A percentile compares a stretch with the other conserved stretches of the same genome.
Conservation (phyloP, 2,329 filamentous ascomycete species). For the Paradendryphiella salina region DNA sequence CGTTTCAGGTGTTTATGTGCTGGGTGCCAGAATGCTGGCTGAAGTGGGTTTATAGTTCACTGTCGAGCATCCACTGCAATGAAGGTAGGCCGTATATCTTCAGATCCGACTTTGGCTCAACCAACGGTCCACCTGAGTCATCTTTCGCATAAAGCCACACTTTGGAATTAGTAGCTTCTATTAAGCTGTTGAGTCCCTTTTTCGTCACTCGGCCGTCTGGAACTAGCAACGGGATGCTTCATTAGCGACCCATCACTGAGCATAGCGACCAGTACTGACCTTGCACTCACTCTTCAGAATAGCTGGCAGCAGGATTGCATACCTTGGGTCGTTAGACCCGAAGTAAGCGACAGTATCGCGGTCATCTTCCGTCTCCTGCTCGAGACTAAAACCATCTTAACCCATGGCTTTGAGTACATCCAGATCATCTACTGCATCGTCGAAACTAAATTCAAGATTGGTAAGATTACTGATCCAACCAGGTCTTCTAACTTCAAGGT, state of each 20-base stretch:
- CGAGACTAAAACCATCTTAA: no score
- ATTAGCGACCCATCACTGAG: not conserved
- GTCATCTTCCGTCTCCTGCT: no score
- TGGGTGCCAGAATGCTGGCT: constrained; percentile 31
- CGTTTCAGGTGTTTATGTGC: constrained; percentile 27
- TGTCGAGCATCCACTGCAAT: not conserved
- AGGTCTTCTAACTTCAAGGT: no score
- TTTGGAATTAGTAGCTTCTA: not conserved
- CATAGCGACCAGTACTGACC: not conserved
- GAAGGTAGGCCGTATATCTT: not conserved
- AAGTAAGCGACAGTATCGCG: constrained; percentile 19
- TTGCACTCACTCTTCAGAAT: not conserved
- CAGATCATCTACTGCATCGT: no score
- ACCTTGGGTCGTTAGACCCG: constrained; percentile 14
- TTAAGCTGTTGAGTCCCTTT: not conserved
- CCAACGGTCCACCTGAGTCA: not conserved
- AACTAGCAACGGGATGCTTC: not conserved
- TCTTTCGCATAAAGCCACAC: not conserved
- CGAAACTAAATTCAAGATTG: no score
- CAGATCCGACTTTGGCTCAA: not conserved
- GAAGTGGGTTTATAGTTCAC: not conserved
- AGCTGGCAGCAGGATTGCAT: constrained; percentile 1
- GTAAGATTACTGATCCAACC: no score
- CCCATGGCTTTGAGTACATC: no score
- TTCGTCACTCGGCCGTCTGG: not conserved